phyloP scores from a whole-genome alignment of 441 rosid species.

The Theobroma grandiflorum region DNA sequence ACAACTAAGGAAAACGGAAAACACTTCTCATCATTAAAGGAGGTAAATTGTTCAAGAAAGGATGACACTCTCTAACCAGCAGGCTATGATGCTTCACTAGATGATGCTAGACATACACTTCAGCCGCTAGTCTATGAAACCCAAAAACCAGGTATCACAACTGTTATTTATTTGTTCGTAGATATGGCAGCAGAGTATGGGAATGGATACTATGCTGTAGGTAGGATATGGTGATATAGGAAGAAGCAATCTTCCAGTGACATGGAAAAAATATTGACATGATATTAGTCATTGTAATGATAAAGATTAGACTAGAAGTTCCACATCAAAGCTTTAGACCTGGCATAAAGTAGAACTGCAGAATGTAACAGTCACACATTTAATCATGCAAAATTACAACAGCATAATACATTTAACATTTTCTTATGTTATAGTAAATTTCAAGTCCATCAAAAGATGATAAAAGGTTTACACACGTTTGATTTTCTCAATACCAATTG shows the following conservation, averaged over 20 bases:
- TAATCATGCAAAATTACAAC: slow-evolving; percentile 11
- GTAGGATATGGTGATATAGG: neutral
- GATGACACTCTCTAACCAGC: neutral
- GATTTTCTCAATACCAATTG: neutral
- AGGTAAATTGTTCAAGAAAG: neutral
- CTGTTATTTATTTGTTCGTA: neutral
- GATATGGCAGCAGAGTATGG: neutral
- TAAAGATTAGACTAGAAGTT: slow-evolving; percentile 1
- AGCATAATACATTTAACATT: neutral
- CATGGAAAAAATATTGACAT: neutral
- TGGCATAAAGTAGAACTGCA: neutral
- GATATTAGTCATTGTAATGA: neutral
- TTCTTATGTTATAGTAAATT: neutral
- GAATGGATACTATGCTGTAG: neutral
- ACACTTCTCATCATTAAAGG: neutral
- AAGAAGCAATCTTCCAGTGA: neutral
- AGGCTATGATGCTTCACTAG: neutral
- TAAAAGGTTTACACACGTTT: neutral
- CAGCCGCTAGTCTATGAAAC: neutral
- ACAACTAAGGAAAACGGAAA: neutral
- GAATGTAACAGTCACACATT: neutral
- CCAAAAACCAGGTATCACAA: neutral
- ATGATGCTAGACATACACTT: neutral
- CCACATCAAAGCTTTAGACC: slow-evolving; percentile 1
- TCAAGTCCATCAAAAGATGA: neutral